Conservation (phyloP, 164 flowering plant genomes). For the Magnolia changhungtana region DNA sequence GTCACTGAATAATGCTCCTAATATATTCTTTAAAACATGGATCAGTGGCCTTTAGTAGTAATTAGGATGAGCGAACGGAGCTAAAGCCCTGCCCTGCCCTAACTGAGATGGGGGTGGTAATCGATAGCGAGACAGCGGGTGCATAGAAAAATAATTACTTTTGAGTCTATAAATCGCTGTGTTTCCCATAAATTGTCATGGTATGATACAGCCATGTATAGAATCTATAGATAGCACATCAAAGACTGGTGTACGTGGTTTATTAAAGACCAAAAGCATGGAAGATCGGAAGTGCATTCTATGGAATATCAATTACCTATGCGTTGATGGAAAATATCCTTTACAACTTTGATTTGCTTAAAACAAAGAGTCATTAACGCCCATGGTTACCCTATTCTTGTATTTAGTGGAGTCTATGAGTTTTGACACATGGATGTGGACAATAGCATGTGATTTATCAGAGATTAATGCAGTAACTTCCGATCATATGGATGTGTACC, state of each 20-base stretch:
- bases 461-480: not conserved
- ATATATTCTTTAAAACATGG: too few species aligned
- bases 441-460: not conserved
- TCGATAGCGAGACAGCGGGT: too few species aligned
- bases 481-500: not conserved
- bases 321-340: not conserved
- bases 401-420: not conserved
- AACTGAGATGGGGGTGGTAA: too few species aligned
- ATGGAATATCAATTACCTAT: not conserved
- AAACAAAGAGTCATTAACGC: not conserved
- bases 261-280: not conserved
- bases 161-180: too few species aligned
- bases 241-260: not conserved
- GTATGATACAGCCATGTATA: too few species aligned
- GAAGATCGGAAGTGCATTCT: not conserved
- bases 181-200: too few species aligned
- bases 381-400: not conserved
- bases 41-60: too few species aligned
- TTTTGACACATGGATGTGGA: not conserved
- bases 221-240: not conserved
- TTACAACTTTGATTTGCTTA: not conserved
- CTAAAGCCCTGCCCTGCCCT: too few species aligned
- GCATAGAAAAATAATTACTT: too few species aligned
- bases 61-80: too few species aligned
- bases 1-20: too few species aligned